Evolutionary conservation across 1,284 basidiomycete species (phyloP).

Genomic region (Ustilago crameri): DNA sequence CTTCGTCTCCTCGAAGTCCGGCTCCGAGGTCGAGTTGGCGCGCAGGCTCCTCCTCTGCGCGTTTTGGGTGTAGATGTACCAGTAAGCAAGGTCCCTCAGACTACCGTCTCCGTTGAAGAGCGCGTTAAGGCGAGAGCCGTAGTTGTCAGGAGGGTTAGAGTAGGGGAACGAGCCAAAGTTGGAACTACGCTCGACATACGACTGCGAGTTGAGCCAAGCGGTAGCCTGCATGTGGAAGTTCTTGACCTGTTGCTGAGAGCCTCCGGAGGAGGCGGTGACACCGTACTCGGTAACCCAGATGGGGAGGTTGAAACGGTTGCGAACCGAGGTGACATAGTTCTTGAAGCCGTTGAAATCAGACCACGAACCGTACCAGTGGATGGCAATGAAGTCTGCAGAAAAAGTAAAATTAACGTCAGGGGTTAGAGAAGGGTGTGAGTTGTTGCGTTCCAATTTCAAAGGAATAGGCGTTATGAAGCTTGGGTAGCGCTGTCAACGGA

Average conservation of each 20-base stretch:
- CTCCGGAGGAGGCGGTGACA: slow-evolving; percentile 53
- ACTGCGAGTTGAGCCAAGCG: slow-evolving; percentile 45
- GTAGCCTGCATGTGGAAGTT: slow-evolving; percentile 58
- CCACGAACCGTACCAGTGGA: slow-evolving; percentile 65
- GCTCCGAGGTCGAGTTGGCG: slow-evolving; percentile 25
- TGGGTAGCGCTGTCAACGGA: too few relatives aligned
- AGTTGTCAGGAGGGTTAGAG: slow-evolving; percentile 53
- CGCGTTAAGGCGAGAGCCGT: slow-evolving; percentile 53
- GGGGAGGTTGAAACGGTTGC: slow-evolving; percentile 45
- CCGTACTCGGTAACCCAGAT: slow-evolving; percentile 67
- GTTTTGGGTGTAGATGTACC: slow-evolving; percentile 35
- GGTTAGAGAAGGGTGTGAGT: too few relatives aligned
- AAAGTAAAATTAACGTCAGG: too few relatives aligned
- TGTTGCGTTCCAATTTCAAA: slow-evolving; percentile 8
- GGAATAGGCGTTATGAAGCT: not conserved
- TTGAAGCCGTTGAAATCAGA: slow-evolving; percentile 49
- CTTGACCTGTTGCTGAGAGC: slow-evolving; percentile 46
- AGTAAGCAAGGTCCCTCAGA: slow-evolving; percentile 41
- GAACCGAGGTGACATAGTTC: slow-evolving; percentile 48
- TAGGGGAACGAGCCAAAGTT: slow-evolving; percentile 60
- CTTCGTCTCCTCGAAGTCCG: slow-evolving; percentile 27
- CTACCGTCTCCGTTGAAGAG: slow-evolving; percentile 55
- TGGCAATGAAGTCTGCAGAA: slow-evolving; percentile 59
- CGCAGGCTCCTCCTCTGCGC: slow-evolving; percentile 22
- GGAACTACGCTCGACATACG: slow-evolving; percentile 59